phyloP scores from a whole-genome alignment of 345 rosid genomes.

The Populus tremula region DNA sequence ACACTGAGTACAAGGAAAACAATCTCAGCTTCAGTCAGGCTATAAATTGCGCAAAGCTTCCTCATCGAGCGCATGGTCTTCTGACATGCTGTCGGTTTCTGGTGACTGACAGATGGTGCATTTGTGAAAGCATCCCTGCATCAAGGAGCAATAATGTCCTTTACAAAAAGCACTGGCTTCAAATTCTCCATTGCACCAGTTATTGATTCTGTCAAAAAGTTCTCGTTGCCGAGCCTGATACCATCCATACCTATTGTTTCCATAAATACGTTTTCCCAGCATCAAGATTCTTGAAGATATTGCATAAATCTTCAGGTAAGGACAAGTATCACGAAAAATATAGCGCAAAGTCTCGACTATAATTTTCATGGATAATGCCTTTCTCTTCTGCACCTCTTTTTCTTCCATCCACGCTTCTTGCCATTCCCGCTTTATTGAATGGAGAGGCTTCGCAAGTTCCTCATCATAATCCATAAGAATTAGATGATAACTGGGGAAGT shows the following conservation, averaged over 20 bases:
- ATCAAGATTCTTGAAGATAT: neutral
- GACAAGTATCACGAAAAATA: neutral
- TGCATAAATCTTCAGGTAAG: neutral
- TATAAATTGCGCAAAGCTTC: neutral
- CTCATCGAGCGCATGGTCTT: neutral
- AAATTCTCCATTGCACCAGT: conserved; percentile 3
- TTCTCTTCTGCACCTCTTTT: neutral
- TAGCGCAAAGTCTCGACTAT: neutral
- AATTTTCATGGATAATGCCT: neutral
- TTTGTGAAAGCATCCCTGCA: neutral
- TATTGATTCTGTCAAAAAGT: neutral
- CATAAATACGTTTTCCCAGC: neutral
- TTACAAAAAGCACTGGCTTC: neutral
- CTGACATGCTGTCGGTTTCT: neutral
- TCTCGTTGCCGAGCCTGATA: neutral
- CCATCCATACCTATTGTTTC: neutral
- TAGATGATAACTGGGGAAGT: neutral
- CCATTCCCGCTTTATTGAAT: neutral
- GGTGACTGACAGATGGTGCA: neutral
- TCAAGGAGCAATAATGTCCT: neutral
- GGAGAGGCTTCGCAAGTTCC: neutral
- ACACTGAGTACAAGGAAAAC: too few relatives aligned
- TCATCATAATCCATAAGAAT: neutral
- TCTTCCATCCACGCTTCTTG: conserved; percentile 1
- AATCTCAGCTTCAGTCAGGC: neutral